Percentiles rank a stretch among this genome's conserved stretches.
Evolutionary conservation across 768 basidiomycete genomes (phyloP).

Genomic region (Amanita muscaria): DNA sequence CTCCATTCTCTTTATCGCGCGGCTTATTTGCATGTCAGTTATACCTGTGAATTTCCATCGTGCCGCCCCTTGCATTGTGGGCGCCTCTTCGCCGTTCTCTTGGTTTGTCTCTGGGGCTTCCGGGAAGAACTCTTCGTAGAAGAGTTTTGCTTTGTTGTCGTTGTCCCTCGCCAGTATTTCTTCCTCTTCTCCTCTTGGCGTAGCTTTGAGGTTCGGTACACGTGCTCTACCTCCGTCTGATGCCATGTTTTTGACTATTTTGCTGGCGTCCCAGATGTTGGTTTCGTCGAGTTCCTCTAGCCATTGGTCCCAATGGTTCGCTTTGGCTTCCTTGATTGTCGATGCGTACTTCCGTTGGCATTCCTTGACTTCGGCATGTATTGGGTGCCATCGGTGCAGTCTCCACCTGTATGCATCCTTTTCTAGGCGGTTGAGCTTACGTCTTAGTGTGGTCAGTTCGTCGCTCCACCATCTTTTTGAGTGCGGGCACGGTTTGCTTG

Average conservation of each 20-base stretch:
- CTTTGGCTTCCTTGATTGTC: neutral
- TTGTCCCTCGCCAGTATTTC: neutral
- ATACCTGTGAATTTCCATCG: neutral
- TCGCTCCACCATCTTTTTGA: neutral
- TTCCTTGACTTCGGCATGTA: neutral
- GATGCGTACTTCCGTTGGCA: neutral
- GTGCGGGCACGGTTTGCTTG: neutral
- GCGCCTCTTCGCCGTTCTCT: no score
- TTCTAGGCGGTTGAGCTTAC: no score
- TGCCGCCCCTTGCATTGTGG: neutral
- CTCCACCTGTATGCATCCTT: no score
- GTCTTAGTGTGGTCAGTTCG: no score
- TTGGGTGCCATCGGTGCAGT: neutral
- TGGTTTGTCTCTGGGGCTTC: no score
- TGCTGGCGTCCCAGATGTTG: neutral
- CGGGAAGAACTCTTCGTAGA: neutral
- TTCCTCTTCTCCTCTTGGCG: fast-evolving
- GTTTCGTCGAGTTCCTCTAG: neutral
- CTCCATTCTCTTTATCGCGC: neutral
- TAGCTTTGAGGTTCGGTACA: no score
- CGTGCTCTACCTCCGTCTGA: neutral
- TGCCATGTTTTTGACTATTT: neutral
- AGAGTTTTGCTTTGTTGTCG: neutral
- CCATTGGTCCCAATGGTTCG: neutral
- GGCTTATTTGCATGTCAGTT: neutral